These are phyloP conservation scores for Teunomyces funiuensis DNA, from an alignment of 805 yeast genomes.

Conservation along the genomic window DNA sequence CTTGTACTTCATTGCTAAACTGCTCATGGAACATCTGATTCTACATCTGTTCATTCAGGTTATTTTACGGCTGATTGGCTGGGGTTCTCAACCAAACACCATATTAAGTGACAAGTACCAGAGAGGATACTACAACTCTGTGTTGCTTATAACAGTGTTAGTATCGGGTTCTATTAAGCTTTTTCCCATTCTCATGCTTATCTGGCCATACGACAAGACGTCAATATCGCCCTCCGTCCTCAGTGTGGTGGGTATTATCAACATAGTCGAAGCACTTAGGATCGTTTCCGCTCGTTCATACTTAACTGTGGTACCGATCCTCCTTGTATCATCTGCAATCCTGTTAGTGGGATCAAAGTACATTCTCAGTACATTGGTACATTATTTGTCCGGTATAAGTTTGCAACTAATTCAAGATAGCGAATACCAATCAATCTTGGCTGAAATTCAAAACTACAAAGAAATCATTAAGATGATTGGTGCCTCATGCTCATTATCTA, in stretches of 20 bases:
- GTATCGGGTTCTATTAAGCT: slow-evolving; percentile 78
- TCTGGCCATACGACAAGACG: slow-evolving; percentile 92
- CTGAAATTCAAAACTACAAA: slow-evolving; percentile 3
- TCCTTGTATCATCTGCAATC: slow-evolving; percentile 16
- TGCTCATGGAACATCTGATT: slow-evolving; percentile 45
- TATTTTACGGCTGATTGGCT: slow-evolving; percentile 17
- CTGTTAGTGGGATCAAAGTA: slow-evolving; percentile 16
- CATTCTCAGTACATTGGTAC: slow-evolving; percentile 14
- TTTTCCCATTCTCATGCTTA: slow-evolving; percentile 88
- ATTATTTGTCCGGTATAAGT: slow-evolving; percentile 12
- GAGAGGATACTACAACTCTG: slow-evolving; percentile 35
- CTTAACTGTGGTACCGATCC: slow-evolving; percentile 13
- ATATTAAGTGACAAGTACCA: slow-evolving; percentile 27
- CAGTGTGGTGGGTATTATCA: slow-evolving; percentile 57
- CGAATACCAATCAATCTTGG: slow-evolving; percentile 10
- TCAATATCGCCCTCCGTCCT: slow-evolving; percentile 57
- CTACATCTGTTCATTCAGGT: slow-evolving; percentile 39
- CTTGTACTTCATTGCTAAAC: slow-evolving; percentile 51
- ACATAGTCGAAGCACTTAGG: slow-evolving; percentile 58
- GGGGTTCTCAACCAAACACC: slow-evolving; percentile 21
- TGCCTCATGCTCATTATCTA: background rate
- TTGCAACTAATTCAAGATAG: slow-evolving; percentile 9
- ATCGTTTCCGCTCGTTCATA: slow-evolving; percentile 21
- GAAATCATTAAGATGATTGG: background rate
- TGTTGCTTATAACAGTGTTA: slow-evolving; percentile 65